These are phyloP conservation scores for Suillus weaverae DNA, from an alignment of 768 basidiomycete genomes.

Conservation along the genomic window DNA sequence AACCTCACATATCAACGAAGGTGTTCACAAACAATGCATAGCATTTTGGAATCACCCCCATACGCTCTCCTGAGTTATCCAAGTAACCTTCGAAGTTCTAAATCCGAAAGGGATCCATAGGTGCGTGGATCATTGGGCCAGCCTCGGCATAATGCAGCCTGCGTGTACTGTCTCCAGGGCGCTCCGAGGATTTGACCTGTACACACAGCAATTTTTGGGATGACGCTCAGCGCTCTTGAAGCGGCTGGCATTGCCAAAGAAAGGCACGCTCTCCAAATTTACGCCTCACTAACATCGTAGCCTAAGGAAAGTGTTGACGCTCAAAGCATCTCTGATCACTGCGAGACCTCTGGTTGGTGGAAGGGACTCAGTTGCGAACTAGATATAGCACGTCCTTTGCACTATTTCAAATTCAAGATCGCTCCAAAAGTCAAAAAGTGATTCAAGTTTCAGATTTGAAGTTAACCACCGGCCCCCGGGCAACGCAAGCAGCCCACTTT, in stretches of 20 bases:
- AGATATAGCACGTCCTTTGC: neutral
- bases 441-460: neutral
- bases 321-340: neutral
- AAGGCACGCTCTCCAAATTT: neutral
- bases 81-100: neutral
- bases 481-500: neutral
- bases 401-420: neutral
- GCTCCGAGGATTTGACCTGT: neutral
- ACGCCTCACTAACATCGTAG: neutral
- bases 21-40: neutral
- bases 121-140: neutral
- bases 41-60: neutral
- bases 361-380: neutral
- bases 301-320: neutral
- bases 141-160: neutral
- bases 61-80: neutral
- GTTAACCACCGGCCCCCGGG: neutral
- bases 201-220: neutral
- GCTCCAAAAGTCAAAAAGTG: neutral
- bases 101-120: neutral
- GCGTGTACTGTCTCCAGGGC: neutral
- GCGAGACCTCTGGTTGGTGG: neutral
- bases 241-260: neutral
- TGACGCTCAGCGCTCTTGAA: neutral
- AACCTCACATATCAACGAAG: neutral